Conservation (phyloP, 257 asterid species). For the Solanum arcanum region DNA sequence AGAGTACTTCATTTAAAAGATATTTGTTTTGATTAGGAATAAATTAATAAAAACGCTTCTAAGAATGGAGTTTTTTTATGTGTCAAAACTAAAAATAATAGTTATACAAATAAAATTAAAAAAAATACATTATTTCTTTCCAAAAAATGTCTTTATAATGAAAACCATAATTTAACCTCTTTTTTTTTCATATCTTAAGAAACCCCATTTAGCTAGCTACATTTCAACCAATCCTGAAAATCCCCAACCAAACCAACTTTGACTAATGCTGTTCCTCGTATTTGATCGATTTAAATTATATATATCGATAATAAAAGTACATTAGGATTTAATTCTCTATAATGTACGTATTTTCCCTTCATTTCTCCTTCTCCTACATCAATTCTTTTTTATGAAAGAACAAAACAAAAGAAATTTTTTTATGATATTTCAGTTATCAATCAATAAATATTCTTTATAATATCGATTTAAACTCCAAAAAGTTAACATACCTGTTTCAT, state of each 20-base stretch:
- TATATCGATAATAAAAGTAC: neutral
- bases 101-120: no score
- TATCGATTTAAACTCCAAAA: neutral
- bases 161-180: conserved; percentile 40
- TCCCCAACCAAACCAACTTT: conserved; percentile 48
- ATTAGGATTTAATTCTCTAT: no score
- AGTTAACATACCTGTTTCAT: neutral
- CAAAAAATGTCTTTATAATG: conserved; percentile 33
- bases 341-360: no score
- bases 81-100: no score
- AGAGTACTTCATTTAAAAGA: no score
- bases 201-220: conserved; percentile 37
- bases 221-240: conserved; percentile 56
- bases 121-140: neutral
- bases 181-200: conserved; percentile 25
- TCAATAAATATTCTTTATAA: neutral
- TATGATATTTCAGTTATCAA: neutral
- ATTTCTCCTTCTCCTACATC: no score
- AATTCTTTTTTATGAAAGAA: no score
- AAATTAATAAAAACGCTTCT: no score
- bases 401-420: no score
- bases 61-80: no score
- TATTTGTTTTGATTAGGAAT: no score
- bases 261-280: conserved; percentile 18
- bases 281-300: no score